Conservation (phyloP, 2,329 filamentous ascomycete species). For the Penicillium sp. region DNA sequence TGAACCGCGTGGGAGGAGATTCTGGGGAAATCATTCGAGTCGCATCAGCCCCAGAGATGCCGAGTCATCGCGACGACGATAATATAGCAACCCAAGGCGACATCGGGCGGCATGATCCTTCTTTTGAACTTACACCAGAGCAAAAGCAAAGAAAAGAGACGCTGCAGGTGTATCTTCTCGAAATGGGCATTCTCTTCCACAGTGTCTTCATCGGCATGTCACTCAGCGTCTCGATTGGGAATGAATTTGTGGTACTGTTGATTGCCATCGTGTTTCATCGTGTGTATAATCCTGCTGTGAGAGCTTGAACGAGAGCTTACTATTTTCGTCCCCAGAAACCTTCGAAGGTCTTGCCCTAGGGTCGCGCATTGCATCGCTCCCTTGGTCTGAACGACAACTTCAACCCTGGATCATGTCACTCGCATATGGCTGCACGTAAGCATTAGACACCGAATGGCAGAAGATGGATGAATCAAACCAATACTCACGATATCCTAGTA, state of each 20-base stretch:
- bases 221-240: conserved; percentile 37
- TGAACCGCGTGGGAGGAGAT: conserved; percentile 30
- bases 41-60: conserved; percentile 23
- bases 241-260: conserved; percentile 36
- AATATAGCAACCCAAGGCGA: conserved; percentile 18
- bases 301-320: neutral
- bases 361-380: conserved; percentile 34
- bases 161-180: conserved; percentile 72
- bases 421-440: conserved; percentile 63
- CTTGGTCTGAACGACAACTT: conserved; percentile 30
- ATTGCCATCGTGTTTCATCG: conserved; percentile 41
- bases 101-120: conserved; percentile 19
- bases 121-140: conserved; percentile 22
- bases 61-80: conserved; percentile 16
- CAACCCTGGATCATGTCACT: conserved; percentile 72
- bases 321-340: conserved; percentile 28
- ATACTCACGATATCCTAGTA: conserved; percentile 49
- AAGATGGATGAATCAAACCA: neutral
- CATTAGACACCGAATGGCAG: neutral
- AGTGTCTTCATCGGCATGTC: conserved; percentile 56
- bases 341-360: conserved; percentile 39
- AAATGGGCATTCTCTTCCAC: conserved; percentile 78
- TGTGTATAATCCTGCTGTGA: conserved; percentile 17
- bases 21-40: conserved; percentile 25
- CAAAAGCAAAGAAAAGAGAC: conserved; percentile 63